Conservation (phyloP, 75 land plant genomes). For the Azolla pinnata region DNA sequence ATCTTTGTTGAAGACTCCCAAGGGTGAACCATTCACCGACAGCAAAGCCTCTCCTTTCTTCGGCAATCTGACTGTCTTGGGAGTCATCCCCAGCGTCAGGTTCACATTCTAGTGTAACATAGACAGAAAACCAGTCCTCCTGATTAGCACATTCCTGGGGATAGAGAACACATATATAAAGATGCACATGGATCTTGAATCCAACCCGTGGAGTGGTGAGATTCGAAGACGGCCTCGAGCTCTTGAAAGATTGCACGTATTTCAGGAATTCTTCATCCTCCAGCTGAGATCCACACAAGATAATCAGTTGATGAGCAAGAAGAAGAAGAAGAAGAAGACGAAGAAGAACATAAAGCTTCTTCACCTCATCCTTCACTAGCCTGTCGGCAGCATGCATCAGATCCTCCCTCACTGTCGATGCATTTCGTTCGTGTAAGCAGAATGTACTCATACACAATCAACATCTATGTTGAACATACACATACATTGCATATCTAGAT, state of each 20-base stretch:
- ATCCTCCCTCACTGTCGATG: neutral
- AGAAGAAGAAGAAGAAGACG: neutral
- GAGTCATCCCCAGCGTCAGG: slow-evolving; percentile 39
- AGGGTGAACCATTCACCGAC: slow-evolving; percentile 67
- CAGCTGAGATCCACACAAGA: neutral
- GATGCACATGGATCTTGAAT: too few relatives aligned
- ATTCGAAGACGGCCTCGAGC: neutral
- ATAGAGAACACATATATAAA: too few relatives aligned
- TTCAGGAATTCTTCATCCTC: slow-evolving; percentile 6
- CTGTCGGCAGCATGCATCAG: neutral
- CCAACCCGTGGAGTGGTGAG: neutral
- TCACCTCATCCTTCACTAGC: neutral
- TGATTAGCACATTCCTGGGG: too few relatives aligned
- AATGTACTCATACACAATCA: neutral
- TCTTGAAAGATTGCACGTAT: neutral
- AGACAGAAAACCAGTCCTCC: too few relatives aligned
- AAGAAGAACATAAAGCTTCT: neutral
- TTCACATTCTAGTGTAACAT: neutral
- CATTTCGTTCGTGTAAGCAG: neutral
- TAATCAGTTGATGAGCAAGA: neutral
- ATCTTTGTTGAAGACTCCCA: slow-evolving; percentile 55
- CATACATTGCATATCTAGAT: neutral
- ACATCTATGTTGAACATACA: neutral
- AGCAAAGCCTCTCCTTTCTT: slow-evolving; percentile 59
- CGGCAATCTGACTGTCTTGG: slow-evolving; percentile 47